Base-by-base conservation (phyloP, 352 stramenopile genomes). In the Pythium pyrilobum region DNA sequence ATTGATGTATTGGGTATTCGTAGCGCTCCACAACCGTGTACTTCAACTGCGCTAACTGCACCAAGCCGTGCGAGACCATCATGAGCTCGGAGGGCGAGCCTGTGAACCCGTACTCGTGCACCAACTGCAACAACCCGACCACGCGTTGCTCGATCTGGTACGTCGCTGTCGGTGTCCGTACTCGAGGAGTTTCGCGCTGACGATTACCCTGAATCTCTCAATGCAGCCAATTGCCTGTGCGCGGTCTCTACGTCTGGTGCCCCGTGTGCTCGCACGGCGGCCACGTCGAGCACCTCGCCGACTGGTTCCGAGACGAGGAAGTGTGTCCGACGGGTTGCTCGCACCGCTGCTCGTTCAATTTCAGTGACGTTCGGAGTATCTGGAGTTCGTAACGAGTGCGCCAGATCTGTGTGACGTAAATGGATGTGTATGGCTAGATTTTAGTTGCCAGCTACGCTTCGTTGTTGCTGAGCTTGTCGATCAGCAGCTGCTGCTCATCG, bases 171-270 rank as follows among this genome's bases (percentile, higher is more conserved):
- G 27, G 24, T 44, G 4, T 3, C 5, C 21, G 13, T 24, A 27
- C 25, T 36, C 15, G 7, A 24, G 41, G n/a, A n/a, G 41, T 20
- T 24, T 15, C 11, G 11, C 3, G 18, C 21, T 31, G 15, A 24
- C 41, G n/a, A n/a, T n/a, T n/a, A n/a, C n/a, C n/a, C n/a, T n/a
- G n/a, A n/a, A n/a, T n/a, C n/a, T n/a, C n/a, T n/a, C n/a, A 34
- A 3, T 49, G 24, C 42, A 95, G 85, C 47, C 77, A 95, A 78
- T 50, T 92, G 5, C 82, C 85, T 34, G 88, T 96, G 23, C 81
- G 84, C 25, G 87, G 88, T 40, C 53, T 97, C 5, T 97, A 93
- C 48, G 87, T 96, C 5, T 97, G 88, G 88, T 97, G 88, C 47
- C 85, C 88, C 12, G 87, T 92, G n/a, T 97, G 88, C 55, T 88